Conservation (phyloP, 768 basidiomycete species). For the Cystofilobasidium ferigula region DNA sequence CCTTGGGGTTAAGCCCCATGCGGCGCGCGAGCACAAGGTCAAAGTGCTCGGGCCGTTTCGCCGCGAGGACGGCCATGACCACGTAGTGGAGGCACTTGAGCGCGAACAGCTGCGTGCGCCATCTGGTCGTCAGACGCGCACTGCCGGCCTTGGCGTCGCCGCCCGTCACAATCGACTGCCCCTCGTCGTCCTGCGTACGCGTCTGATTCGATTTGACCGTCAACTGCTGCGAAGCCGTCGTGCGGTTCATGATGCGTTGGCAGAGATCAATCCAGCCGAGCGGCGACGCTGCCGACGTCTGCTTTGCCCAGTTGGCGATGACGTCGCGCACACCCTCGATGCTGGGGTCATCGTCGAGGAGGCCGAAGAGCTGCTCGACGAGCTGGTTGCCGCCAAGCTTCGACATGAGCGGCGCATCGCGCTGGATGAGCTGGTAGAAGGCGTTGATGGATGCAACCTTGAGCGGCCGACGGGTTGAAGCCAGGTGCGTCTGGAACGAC, state of each 20-base stretch:
- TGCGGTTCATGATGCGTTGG: constrained; percentile 90
- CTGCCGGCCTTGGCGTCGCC: constrained; percentile 6
- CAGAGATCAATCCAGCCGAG: constrained; percentile 98
- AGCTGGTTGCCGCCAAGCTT: constrained; percentile 85
- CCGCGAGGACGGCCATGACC: constrained; percentile 59
- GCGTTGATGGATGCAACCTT: constrained; percentile 93
- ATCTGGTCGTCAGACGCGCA: constrained; percentile 49
- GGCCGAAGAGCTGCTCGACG: constrained; percentile 86
- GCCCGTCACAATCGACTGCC: constrained; percentile 58
- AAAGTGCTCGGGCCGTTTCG: constrained; percentile 70
- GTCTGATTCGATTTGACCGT: constrained; percentile 36
- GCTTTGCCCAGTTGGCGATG: constrained; percentile 85
- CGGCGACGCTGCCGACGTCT: constrained; percentile 84
- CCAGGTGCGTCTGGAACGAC: constrained; percentile 65
- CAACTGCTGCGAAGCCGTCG: constrained; percentile 63
- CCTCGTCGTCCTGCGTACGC: constrained; percentile 75
- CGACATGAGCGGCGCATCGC: constrained; percentile 82
- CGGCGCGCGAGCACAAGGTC: constrained; percentile 55
- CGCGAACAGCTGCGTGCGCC: constrained; percentile 94
- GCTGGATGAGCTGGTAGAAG: constrained; percentile 91
- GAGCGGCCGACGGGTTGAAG: constrained; percentile 67
- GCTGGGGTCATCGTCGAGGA: constrained; percentile 87
- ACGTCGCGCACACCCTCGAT: constrained; percentile 89
- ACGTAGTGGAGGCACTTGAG: constrained; percentile 84
- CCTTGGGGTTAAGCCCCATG: constrained; percentile 38